Percentiles rank a stretch among this genome's conserved stretches.
Evolutionary conservation across 805 yeast genomes (phyloP).

Genomic region (Candida piceae): DNA sequence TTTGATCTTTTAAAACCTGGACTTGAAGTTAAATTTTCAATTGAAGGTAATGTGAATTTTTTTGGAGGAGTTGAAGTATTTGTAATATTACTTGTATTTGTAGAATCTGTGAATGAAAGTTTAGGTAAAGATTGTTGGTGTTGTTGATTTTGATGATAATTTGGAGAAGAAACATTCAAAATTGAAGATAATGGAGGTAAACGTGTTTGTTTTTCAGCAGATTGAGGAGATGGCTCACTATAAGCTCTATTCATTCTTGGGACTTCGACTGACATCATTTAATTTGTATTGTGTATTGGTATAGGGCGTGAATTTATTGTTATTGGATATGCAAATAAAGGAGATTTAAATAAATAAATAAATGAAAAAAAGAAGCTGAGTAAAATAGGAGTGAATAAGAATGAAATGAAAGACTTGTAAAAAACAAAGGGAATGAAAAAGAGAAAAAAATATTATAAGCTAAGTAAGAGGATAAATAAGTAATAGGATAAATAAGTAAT

Average conservation of each 20-base stretch:
- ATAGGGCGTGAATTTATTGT: too few species aligned
- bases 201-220: slow-evolving; percentile 7
- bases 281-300: too few species aligned
- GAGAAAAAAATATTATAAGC: too few species aligned
- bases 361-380: too few species aligned
- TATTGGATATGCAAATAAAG: too few species aligned
- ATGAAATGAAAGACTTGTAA: too few species aligned
- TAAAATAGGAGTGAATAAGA: too few species aligned
- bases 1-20: slow-evolving; percentile 20
- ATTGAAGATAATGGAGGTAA: slow-evolving; percentile 25
- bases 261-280: slow-evolving; percentile 23
- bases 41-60: slow-evolving; percentile 20
- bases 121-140: neutral
- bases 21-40: slow-evolving; percentile 22
- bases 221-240: slow-evolving; percentile 21
- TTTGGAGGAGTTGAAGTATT: slow-evolving; percentile 2
- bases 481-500: too few species aligned
- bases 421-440: too few species aligned
- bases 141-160: neutral
- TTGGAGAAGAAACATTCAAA: slow-evolving; percentile 11
- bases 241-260: slow-evolving; percentile 20
- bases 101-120: neutral
- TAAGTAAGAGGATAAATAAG: too few species aligned
- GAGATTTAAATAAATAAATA: too few species aligned
- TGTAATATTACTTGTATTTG: neutral